These are phyloP conservation scores for Juncus effusus DNA, from an alignment of 176 grass and related monocot species.

Conservation along the genomic window DNA sequence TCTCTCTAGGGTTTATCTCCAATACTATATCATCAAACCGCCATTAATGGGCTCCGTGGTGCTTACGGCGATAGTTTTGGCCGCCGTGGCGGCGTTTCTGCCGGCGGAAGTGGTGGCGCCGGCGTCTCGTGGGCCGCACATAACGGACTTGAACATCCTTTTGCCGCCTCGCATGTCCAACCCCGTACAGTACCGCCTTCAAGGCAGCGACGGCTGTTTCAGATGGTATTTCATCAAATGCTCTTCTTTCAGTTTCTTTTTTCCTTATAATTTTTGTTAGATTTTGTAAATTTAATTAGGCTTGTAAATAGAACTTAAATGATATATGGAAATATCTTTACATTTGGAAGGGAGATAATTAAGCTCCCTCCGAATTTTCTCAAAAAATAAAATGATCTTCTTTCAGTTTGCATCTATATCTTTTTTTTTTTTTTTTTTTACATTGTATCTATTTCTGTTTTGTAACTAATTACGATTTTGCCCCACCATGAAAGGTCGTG, in stretches of 20 bases:
- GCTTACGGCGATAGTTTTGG: conserved; percentile 26
- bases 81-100: conserved; percentile 20
- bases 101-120: conserved; percentile 17
- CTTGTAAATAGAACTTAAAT: too few species aligned
- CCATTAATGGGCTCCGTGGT: conserved; percentile 17
- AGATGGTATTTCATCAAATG: conserved; percentile 45
- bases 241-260: not conserved
- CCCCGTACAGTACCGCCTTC: conserved; percentile 70
- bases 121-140: conserved; percentile 53
- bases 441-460: conserved; percentile 5
- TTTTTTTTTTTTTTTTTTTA: too few species aligned
- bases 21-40: not conserved
- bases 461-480: conserved; percentile 1
- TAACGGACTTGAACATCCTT: conserved; percentile 90
- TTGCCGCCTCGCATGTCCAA: conserved; percentile 76
- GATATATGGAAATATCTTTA: too few species aligned
- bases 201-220: conserved; percentile 81
- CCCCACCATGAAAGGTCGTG: conserved; percentile 48
- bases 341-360: too few species aligned
- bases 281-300: not conserved
- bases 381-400: too few species aligned
- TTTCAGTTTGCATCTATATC: too few species aligned
- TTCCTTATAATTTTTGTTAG: not conserved
- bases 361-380: too few species aligned
- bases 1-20: conserved; percentile 57